Evolutionary conservation across 192 early-diverging fungal species (phyloP), one percentile per base, ranked within the genome.

Genomic region (Phlyctochytrium bullatum): DNA sequence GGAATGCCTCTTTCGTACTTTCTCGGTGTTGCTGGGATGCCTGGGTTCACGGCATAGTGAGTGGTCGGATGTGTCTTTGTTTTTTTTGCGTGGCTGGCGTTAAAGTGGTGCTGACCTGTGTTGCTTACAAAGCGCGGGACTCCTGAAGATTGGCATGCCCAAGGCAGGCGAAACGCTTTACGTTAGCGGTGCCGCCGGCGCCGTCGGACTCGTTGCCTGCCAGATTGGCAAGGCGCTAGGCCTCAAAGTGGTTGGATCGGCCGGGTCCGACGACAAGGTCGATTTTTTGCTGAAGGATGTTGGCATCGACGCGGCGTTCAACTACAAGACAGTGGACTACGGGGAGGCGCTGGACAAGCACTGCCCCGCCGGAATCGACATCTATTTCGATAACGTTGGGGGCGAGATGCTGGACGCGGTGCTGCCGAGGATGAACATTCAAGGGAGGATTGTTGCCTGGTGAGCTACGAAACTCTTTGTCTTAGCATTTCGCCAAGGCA

Each of bases 381-480:
- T 94, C 23, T 94, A 94, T 68, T 93, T 88, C 74, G 92, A 95
- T 54, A 84, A 90, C 50, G 90, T 94, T 30, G 90, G 89, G 50
- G 94, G 93, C 34, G 87, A 90, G 73, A 83, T 82, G 61, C 80
- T 96, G 6, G 92, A 95, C n/a, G 82, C 81, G 24, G 89, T 80
- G 3, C 74, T 96, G 24, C 69, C 73, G 16, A 67, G 80, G 30
- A 78, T 89, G 73, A 93, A 93, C 74, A 20, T 17, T 1, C 67
- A 77, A 59, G 91, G 84, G 1, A 85, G 93, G 59, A 80, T 95
- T 57, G 62, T 87, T 23, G 80, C 79, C 12, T 90, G n/a, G n/a
- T n/a, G n/a, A n/a, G n/a, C n/a, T n/a, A n/a, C n/a, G n/a, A n/a
- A n/a, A n/a, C n/a, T n/a, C n/a, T n/a, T n/a, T n/a, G n/a, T n/a